Conservation (phyloP, 331 rosid genomes). For the Pyracantha coccinea region DNA sequence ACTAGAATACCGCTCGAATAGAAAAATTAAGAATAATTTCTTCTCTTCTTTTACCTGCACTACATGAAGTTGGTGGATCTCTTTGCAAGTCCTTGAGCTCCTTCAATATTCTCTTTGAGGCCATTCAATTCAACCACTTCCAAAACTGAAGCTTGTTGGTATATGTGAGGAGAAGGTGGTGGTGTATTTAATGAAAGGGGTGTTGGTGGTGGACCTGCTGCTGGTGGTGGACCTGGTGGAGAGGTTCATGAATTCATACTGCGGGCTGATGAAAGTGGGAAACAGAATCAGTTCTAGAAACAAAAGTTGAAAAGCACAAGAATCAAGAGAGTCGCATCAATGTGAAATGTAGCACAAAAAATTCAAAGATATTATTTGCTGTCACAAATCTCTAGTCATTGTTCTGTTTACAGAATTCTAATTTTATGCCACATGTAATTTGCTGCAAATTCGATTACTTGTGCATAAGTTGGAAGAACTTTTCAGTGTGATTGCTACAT, state of each 20-base stretch:
- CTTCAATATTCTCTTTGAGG: slow-evolving; percentile 77
- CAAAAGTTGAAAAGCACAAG: slow-evolving; percentile 21
- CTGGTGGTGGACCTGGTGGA: background rate
- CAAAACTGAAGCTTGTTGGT: background rate
- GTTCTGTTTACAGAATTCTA: background rate
- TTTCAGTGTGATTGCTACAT: too few relatives aligned
- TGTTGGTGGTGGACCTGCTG: background rate
- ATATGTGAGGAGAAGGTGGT: background rate
- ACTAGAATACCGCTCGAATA: too few relatives aligned
- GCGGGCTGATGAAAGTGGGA: slow-evolving; percentile 49
- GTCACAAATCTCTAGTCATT: background rate
- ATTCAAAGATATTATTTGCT: slow-evolving; percentile 12
- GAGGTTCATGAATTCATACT: slow-evolving; percentile 24
- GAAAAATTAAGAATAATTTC: background rate
- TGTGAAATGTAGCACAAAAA: background rate
- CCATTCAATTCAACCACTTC: slow-evolving; percentile 37
- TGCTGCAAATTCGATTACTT: slow-evolving; percentile 6
- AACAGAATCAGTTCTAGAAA: slow-evolving; percentile 55
- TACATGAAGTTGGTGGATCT: slow-evolving; percentile 94
- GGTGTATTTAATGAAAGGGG: slow-evolving; percentile 6
- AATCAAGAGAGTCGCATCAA: slow-evolving; percentile 13
- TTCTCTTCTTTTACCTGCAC: slow-evolving; percentile 58
- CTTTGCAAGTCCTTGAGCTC: slow-evolving; percentile 93
- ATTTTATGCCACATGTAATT: background rate
- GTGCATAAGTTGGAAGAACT: too few relatives aligned